Conservation (phyloP, 2,329 filamentous ascomycete species). For the Pestalotiopsis sp. region DNA sequence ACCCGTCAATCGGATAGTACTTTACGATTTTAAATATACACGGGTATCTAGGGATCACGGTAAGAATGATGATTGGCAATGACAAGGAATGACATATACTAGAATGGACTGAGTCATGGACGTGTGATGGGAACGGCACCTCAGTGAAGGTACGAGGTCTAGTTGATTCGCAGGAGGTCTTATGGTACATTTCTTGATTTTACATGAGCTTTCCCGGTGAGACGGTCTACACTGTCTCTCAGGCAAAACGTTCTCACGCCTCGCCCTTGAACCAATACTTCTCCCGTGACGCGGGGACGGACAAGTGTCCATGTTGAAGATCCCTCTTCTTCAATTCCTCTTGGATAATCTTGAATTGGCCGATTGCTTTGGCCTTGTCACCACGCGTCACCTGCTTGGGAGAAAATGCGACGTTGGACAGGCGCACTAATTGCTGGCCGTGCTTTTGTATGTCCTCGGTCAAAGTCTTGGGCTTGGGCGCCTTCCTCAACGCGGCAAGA, state of each 20-base stretch:
- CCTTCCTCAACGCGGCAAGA: constrained; percentile 54
- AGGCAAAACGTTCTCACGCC: constrained; percentile 24
- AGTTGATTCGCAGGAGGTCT: neutral
- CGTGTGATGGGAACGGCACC: neutral
- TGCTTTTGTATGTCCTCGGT: constrained; percentile 57
- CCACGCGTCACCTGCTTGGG: constrained; percentile 67
- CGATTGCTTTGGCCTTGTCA: constrained; percentile 71
- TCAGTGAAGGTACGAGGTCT: neutral
- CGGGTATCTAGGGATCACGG: neutral
- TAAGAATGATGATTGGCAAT: neutral
- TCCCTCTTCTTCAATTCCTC: constrained; percentile 66
- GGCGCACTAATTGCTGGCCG: constrained; percentile 36
- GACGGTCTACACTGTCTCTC: neutral
- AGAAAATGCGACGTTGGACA: constrained; percentile 73
- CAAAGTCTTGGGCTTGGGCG: constrained; percentile 64
- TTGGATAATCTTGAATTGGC: constrained; percentile 80
- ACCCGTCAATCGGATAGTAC: neutral
- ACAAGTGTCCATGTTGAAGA: constrained; percentile 53
- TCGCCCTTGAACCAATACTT: constrained; percentile 44
- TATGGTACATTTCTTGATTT: constrained; percentile 8
- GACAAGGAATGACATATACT: neutral
- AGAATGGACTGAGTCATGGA: neutral
- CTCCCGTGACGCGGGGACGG: constrained; percentile 44
- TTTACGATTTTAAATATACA: neutral
- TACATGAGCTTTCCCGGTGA: neutral